Evolutionary conservation across 2,329 filamentous ascomycete species (phyloP), one percentile per base, ranked within the genome.

Genomic region (Ciborinia camelliae): DNA sequence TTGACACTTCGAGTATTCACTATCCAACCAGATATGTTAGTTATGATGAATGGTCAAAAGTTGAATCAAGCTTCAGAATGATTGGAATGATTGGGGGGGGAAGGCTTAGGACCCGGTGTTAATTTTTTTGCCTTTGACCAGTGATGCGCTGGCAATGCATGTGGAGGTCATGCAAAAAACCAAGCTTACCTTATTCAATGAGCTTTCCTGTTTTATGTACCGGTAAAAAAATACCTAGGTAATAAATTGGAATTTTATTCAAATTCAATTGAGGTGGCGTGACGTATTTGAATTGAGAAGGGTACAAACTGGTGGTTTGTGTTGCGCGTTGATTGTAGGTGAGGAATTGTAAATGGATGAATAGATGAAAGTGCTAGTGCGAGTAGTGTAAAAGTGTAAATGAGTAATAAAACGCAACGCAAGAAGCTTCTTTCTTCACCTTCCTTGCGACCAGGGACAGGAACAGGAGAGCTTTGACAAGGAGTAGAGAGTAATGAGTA

Each of bases 121-220:
- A 69, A 67, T 28, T 51, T 64, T 61, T 72, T 70, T 75, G 60
- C 69, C 68, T 68, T 71, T 32, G 69, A 72, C 73, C 72, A 74
- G 67, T 69, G 71, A 75, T 74, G 73, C 71, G 73, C 68, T 75
- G 72, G 69, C 72, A 71, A 70, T 74, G 73, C 73, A 75, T 73
- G 64, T 53, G 57, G 67, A 66, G 68, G 61, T 41, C 66, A 70
- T 72, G 71, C 68, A 72, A 62, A 51, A 57, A 70, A 70, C 71
- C 71, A 73, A 71, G 71, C 73, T 71, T 72, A 75, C 73, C 73
- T 74, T 70, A 72, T 74, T 66, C 71, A 47, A 70, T 55, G 23
- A 51, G 32, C 32, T 35, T 43, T 32, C 10, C 41, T 20, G 28
- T 6, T 57, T 58, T 32, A 18, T 73, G 71, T 67, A 68, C 69